A percentile compares a stretch with the other conserved stretches of the same genome.
Conservation (phyloP, 1,139 yeast species). For the Zygosaccharomyces sapae region DNA sequence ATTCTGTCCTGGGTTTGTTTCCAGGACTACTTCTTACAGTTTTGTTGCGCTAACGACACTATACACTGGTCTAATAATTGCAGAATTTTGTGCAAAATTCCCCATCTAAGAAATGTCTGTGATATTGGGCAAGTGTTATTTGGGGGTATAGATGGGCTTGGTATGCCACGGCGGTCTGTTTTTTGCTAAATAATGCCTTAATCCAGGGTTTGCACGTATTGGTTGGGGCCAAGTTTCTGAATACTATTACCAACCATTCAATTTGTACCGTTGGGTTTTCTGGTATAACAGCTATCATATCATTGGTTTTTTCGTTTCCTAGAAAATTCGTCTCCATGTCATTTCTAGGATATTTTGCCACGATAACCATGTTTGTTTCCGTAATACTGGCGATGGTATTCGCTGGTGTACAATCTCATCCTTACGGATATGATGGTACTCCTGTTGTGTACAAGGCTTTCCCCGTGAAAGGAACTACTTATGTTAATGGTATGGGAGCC, state of each 20-base stretch:
- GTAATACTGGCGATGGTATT: slow-evolving; percentile 51
- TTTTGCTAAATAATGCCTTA: slow-evolving; percentile 51
- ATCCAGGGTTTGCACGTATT: slow-evolving; percentile 58
- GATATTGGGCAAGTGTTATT: slow-evolving; percentile 58
- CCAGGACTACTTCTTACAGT: slow-evolving; percentile 56
- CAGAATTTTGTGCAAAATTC: slow-evolving; percentile 52
- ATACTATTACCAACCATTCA: slow-evolving; percentile 51
- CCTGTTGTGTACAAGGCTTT: slow-evolving; percentile 47
- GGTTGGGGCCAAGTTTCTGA: slow-evolving; percentile 56
- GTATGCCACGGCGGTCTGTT: slow-evolving; percentile 55
- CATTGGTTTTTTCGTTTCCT: slow-evolving; percentile 51
- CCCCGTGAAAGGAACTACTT: slow-evolving; percentile 50
- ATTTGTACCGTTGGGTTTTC: slow-evolving; percentile 51
- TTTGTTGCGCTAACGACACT: slow-evolving; percentile 49
- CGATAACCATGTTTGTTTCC: slow-evolving; percentile 54
- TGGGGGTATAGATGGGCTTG: slow-evolving; percentile 51
- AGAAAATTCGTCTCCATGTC: slow-evolving; percentile 54
- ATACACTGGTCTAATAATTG: slow-evolving; percentile 52
- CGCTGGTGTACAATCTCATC: slow-evolving; percentile 52
- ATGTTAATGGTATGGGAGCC: slow-evolving; percentile 54
- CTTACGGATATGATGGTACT: slow-evolving; percentile 40
- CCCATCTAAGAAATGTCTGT: slow-evolving; percentile 50
- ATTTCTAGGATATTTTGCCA: slow-evolving; percentile 48
- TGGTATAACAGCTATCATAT: slow-evolving; percentile 46
- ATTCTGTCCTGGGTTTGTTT: slow-evolving; percentile 53